Base-by-base conservation (phyloP, 1,284 basidiomycete species). In the Fomitiporia mediterranea region DNA sequence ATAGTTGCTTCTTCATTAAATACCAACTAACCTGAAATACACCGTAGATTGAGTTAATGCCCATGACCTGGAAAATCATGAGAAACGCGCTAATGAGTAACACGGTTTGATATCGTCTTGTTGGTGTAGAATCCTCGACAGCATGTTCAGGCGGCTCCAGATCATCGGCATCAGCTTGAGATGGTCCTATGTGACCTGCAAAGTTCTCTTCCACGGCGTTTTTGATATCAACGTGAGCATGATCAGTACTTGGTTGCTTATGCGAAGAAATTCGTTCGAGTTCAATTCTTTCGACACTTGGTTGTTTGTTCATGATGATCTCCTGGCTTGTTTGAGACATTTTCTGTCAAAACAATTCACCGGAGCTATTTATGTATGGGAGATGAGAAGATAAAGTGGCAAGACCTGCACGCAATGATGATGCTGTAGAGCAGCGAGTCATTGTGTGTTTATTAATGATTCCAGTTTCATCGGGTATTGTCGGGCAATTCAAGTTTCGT, bases 11-110 rank as follows among this genome's bases (percentile, higher is more conserved):
- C 28, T 17, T 21, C 4, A 19, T 50, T 21, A 8, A 3, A 42
- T 39, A 35, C 27, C 28, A 7, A 51, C 64, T 49, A 47, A 67
- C 71, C 66, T 74, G 72, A 55, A 72, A 73, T 38, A 73, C 64
- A 60, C 71, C 72, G 48, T 69, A 74, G 25, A 69, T 66, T 13
- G 68, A 68, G 51, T 74, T 76, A 11, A 74, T 72, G 1, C 76
- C 75, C 53, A 76, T 75, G 46, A 74, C 68, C 57, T 76, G 74
- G 56, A 75, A 75, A 8, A 68, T 74, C 72, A 76, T 76, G 53
- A 73, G 61, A 53, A 75, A 76, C 1, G 73, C 74, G 2, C 72
- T 67, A 6, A 74, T 30, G 9, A 78, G 61, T 2, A 78, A 67
- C 15, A 71, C 32, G 3, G 60, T 62, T 58, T 77, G 74, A 52